Base-by-base conservation (phyloP, 495 filamentous ascomycete genomes). In the Penicillium turbatum region DNA sequence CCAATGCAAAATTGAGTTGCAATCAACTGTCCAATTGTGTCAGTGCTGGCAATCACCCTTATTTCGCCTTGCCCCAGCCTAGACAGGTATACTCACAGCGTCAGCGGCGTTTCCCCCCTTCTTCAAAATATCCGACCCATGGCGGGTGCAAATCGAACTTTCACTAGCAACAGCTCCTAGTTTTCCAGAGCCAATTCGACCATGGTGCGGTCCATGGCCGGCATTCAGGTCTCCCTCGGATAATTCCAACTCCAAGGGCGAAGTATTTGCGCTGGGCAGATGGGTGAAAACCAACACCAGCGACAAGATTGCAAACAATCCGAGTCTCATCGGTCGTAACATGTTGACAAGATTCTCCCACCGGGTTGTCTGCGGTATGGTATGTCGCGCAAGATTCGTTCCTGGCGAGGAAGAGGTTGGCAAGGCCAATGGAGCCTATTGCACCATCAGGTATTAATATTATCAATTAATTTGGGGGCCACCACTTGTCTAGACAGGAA, bases 81-180 rank as follows among this genome's bases (percentile, higher is more conserved):
- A 4, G 12, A 7, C 3, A 40, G 3, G 21, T 46, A 12, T 2
- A 68, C 77, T 62, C 51, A 80, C 77, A 47, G 86, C 86, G 71
- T 91, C 87, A 16, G 87, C 86, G 40, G 87, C 86, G 68, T 89
- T 88, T 24, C 87, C 86, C 60, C 87, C 87, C 48, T 71, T 61
- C 43, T 82, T 74, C 39, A 95, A 65, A 37, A 91, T 77, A 12
- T 90, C 79, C 10, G 82, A 82, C 16, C 90, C 90, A 63, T 93
- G 83, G 16, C 82, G 66, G 56, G 86, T 91, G 60, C 91, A 95
- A 58, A 88, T 78, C 0, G 76, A 68, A 57, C 79, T 90, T 64
- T 95, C 89, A 32, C 82, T 86, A 1, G 90, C 87, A n/a, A 92
- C 86, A 35, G 88, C 90, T 1, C 91, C 90, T 2, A 77, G 63